Base-by-base conservation (phyloP, 768 basidiomycete species). In the Pleurotus platypus region DNA sequence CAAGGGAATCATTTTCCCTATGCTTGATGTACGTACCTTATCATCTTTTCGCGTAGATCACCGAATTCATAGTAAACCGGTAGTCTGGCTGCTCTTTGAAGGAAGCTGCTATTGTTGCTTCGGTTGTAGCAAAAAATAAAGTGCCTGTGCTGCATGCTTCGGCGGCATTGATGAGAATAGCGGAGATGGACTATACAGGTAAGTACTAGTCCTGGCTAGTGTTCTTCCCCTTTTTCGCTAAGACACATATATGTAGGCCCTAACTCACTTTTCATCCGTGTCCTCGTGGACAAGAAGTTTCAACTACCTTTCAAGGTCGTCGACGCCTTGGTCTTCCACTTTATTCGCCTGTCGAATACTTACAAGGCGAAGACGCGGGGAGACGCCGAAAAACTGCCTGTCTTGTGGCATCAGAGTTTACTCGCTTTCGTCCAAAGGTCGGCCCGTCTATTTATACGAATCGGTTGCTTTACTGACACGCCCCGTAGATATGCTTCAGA, bases 271-370 rank as follows among this genome's bases (percentile, higher is more conserved):
- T 98, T 99, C 77, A 95, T 99, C 68, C 92, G 97, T 16, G 90
- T 98, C 11, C 77, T 99, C 27, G 77, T 98, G 49, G 97, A 99
- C 77, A 99, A 99, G 74, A 99, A 99, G 69, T 92, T 95, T 68
- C 93, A 97, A 59, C 77, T 99, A 27, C 97, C 97, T 0, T 99
- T 94, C 79, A 96, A 98, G 74, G 96, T 97, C 26, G 85, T 99
- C 54, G 97, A 99, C 67, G 90, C 92, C 2, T 84, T 99, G 57
- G 95, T 98, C 11, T 96, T 97, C 79, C 97, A 99, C 75, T 99
- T 97, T 69, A 94, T 98, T 65, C 89, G 94, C 22, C 85, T 98
- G 43, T 94, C 94, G 22, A 96, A 97, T 69, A 87, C 86, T 12
- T 90, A 92, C 73, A 92, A 88, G 72, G 85, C 84, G 46, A 84